A percentile compares a stretch with the other conserved stretches of the same genome.
phyloP scores from a whole-genome alignment of 306 rosid genomes.

The Geum urbanum region DNA sequence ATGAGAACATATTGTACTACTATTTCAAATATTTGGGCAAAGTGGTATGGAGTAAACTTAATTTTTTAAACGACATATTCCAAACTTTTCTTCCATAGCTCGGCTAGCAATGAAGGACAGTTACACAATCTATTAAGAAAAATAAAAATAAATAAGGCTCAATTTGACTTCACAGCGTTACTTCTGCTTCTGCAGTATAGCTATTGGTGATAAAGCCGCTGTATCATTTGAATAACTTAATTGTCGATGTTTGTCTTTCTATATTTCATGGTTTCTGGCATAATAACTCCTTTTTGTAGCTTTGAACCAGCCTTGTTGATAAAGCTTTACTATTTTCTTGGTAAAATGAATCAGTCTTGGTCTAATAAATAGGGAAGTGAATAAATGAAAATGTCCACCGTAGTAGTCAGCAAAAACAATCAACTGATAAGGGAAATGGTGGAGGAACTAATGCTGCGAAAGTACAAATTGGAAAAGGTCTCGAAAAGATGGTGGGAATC shows the following conservation, averaged over 20 bases:
- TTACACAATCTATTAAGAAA: background rate
- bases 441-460: background rate
- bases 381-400: background rate
- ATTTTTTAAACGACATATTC: background rate
- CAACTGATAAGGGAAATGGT: background rate
- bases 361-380: background rate
- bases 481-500: background rate
- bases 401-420: background rate
- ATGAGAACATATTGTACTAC: background rate
- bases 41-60: background rate
- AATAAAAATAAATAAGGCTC: background rate
- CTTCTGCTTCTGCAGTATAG: background rate
- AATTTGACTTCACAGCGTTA: background rate
- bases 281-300: background rate
- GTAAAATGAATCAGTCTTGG: background rate
- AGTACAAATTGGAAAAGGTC: background rate
- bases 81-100: background rate
- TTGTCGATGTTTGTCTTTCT: background rate
- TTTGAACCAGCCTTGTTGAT: background rate
- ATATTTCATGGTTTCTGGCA: background rate
- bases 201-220: background rate
- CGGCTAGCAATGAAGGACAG: background rate
- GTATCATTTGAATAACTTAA: background rate
- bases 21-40: background rate
- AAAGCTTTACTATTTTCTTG: background rate